Evolutionary conservation across 1,139 yeast species (phyloP).

Genomic region (Torulaspora pretoriensis): DNA sequence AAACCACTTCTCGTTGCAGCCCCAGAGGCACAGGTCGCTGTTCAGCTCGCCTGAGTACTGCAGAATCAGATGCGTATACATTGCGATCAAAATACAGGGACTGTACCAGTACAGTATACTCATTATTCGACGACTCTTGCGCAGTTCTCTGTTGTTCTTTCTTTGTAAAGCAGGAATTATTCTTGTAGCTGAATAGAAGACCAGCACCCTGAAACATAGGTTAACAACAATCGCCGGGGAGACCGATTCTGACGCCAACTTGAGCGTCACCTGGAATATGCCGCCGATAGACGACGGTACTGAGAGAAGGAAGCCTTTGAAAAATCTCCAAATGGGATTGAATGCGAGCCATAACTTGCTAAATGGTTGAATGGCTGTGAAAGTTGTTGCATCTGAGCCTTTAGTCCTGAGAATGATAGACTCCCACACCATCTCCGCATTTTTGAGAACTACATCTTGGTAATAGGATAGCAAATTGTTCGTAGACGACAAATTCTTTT

Average conservation of each 20-base stretch:
- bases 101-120: constrained; percentile 77
- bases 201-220: constrained; percentile 77
- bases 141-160: constrained; percentile 26
- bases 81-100: constrained; percentile 90
- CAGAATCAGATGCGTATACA: constrained; percentile 87
- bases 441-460: constrained; percentile 25
- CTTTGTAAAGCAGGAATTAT: constrained; percentile 76
- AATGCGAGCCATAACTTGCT: constrained; percentile 37
- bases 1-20: constrained; percentile 38
- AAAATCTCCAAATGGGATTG: constrained; percentile 41
- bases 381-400: constrained; percentile 19
- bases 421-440: constrained; percentile 30
- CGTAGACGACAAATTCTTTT: constrained; percentile 29
- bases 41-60: constrained; percentile 79
- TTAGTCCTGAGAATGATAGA: constrained; percentile 20
- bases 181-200: constrained; percentile 89
- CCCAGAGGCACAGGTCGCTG: constrained; percentile 57
- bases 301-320: constrained; percentile 45
- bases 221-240: constrained; percentile 80
- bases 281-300: constrained; percentile 41
- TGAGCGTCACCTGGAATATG: constrained; percentile 55
- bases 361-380: constrained; percentile 23
- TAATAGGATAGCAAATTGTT: constrained; percentile 31
- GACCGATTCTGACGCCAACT: constrained; percentile 69
- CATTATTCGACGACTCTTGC: constrained; percentile 43